A percentile compares a stretch with the other conserved stretches of the same genome.
Evolutionary conservation across 306 rosid species (phyloP).

Genomic region (Sicyos edulis): DNA sequence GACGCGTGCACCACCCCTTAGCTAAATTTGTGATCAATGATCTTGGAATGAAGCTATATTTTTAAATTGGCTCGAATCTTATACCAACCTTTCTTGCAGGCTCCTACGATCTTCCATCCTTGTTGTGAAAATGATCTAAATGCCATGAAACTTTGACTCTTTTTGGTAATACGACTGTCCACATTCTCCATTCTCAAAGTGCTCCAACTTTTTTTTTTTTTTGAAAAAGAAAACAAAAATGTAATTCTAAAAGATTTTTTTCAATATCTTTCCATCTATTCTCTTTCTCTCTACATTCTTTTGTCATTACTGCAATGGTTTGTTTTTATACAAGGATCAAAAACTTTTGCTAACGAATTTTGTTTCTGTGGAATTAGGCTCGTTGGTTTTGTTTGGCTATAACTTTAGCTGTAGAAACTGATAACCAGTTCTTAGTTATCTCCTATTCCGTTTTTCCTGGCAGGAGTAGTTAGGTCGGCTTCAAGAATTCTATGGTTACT

Average conservation of each 20-base stretch:
- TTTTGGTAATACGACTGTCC: neutral
- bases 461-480: neutral
- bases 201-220: no score
- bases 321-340: neutral
- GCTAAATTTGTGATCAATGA: no score
- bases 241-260: no score
- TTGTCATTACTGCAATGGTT: neutral
- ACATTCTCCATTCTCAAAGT: neutral
- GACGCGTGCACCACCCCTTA: no score
- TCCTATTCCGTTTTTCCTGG: neutral
- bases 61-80: constrained; percentile 27
- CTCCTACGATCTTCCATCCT: constrained; percentile 36
- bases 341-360: neutral
- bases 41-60: neutral
- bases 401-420: neutral
- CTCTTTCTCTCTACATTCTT: neutral
- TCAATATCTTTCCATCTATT: no score
- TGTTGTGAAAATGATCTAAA: constrained; percentile 6
- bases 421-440: neutral
- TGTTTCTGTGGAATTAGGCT: neutral
- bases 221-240: no score
- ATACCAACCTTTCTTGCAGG: constrained; percentile 48
- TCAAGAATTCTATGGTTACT: neutral
- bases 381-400: neutral
- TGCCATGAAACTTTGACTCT: neutral